Base-by-base conservation (phyloP, 768 basidiomycete genomes). In the Hericium rajendrae region DNA sequence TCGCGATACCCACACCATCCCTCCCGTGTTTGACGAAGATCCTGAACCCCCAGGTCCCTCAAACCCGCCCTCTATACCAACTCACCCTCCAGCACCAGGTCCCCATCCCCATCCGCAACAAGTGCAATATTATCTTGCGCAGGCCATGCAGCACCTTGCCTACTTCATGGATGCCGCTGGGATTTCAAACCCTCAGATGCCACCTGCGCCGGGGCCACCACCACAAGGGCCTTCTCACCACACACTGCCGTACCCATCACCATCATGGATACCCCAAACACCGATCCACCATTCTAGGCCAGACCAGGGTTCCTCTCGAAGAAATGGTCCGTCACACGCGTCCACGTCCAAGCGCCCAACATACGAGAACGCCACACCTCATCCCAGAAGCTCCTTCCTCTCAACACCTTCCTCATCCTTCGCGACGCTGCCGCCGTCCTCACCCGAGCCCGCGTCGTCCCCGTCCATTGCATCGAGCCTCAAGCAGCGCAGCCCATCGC, bases 361-460 rank as follows among this genome's bases (percentile, higher is more conserved):
- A 28, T 67, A 24, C 73, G 71, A 54, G 2, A 76, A 75, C 3
- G 75, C 78, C 2, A 71, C 68, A 6, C 66, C 58, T 37, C 71
- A 69, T 60, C 67, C 66, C 32, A 32, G 32, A 16, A 72, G 74
- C 55, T 66, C 70, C 2, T 72, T 76, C 15, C 49, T 15, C 12
- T 22, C 32, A 12, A 26, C 56, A 6, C 78, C 81, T 2, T 70
- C 70, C 41, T 70, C 74, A 53, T 79, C 82, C 16, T 65, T 61
- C 53, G 78, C 74, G 8, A 77, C 76, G 1, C 61, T 78, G n/a
- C 80, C 82, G 4, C 78, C 83, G 5, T 78, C 78, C 46, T 79
- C 81, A 3, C 77, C 81, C 2, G 69, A 76, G 55, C 64, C 55
- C 12, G 62, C 62, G n/a, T 73, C 72, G 1, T 73, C 74, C 3